Conservation (phyloP, 1,139 yeast species). For the Candida sp. region DNA sequence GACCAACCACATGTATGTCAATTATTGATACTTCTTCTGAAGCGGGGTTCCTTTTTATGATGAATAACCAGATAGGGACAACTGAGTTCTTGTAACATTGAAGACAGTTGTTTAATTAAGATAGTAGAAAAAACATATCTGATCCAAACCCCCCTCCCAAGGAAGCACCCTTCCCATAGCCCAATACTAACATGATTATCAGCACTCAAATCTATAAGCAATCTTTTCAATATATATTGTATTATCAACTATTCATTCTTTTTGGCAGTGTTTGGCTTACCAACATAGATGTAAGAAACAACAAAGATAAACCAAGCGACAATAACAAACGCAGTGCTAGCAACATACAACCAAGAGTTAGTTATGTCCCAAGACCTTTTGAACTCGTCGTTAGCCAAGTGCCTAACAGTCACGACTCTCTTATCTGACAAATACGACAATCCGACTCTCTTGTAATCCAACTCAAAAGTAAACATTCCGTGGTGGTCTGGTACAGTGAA, state of each 20-base stretch:
- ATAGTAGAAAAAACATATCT: constrained; percentile 19
- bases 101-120: constrained; percentile 20
- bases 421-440: constrained; percentile 67
- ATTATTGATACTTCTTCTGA: neutral
- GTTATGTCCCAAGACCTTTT: constrained; percentile 93
- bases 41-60: constrained; percentile 9
- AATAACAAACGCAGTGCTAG: constrained; percentile 72
- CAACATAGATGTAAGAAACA: constrained; percentile 60
- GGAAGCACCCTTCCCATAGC: neutral
- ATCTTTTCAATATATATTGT: neutral
- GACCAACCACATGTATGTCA: constrained; percentile 1
- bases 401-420: constrained; percentile 84
- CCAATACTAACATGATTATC: no score
- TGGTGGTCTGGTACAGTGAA: constrained; percentile 94
- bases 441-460: constrained; percentile 86
- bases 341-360: constrained; percentile 90
- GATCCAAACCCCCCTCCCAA: constrained; percentile 3
- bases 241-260: constrained; percentile 28
- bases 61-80: constrained; percentile 39
- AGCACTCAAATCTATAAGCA: neutral
- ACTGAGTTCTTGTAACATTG: constrained; percentile 29
- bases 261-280: constrained; percentile 32
- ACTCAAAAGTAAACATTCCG: constrained; percentile 90
- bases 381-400: constrained; percentile 95
- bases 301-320: constrained; percentile 79